A percentile compares a stretch with the other conserved stretches of the same genome.
phyloP scores from a whole-genome alignment of 768 basidiomycete species.

The Calocybe cyanea region DNA sequence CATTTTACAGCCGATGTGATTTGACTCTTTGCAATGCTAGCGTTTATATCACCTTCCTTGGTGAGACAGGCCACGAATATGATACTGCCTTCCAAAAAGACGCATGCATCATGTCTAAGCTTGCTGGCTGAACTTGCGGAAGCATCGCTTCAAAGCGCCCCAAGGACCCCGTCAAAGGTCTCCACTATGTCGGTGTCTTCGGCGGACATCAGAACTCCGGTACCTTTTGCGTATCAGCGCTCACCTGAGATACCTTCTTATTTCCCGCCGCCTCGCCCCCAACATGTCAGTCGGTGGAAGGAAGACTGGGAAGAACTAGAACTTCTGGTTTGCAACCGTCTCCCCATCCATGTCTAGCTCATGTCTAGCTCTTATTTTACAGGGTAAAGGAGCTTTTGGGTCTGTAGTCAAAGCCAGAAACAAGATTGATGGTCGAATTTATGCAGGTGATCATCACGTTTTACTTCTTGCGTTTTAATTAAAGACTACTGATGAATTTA shows the following conservation, averaged over 20 bases:
- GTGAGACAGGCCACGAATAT: slow-evolving; percentile 53
- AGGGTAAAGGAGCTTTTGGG: slow-evolving; percentile 90
- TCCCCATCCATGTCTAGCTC: not conserved
- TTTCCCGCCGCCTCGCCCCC: slow-evolving; percentile 39
- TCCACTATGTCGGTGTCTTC: slow-evolving; percentile 21
- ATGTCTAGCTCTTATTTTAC: not conserved
- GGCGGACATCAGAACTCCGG: slow-evolving; percentile 47
- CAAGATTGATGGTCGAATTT: slow-evolving; percentile 80
- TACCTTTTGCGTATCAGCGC: slow-evolving; percentile 36
- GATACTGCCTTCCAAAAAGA: slow-evolving; percentile 58
- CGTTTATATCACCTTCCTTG: slow-evolving; percentile 47
- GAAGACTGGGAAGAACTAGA: slow-evolving; percentile 95
- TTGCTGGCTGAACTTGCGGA: slow-evolving; percentile 58
- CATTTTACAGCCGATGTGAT: not conserved
- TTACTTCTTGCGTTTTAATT: not conserved
- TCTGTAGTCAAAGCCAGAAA: slow-evolving; percentile 95
- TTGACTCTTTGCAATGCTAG: slow-evolving; percentile 26
- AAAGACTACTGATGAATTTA: not conserved
- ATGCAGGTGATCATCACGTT: slow-evolving; percentile 49
- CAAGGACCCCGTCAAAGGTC: slow-evolving; percentile 21
- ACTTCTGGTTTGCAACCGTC: slow-evolving; percentile 49
- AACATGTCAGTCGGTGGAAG: slow-evolving; percentile 78
- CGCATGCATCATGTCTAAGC: slow-evolving; percentile 49
- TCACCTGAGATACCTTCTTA: slow-evolving; percentile 73
- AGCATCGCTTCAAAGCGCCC: slow-evolving; percentile 23